Conservation (phyloP, 129 eudicot genomes). For the Solidago caesia region DNA sequence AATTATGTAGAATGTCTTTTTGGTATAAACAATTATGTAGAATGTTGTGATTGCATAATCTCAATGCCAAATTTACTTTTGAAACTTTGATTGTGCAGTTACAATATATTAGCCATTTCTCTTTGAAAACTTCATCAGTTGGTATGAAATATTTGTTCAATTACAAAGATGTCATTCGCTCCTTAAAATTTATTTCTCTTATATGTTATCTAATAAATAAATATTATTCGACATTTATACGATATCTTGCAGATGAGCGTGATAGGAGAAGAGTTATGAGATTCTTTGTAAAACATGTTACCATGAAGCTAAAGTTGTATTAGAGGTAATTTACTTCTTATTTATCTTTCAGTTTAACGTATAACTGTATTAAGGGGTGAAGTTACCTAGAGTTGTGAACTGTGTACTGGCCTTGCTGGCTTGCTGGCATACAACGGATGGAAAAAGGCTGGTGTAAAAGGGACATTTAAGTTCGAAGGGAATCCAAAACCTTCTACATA, state of each 20-base stretch:
- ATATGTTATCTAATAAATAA: neutral
- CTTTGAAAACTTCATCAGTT: slow-evolving; percentile 75
- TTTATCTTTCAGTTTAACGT: neutral
- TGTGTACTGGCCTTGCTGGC: too few relatives aligned
- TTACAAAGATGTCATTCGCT: slow-evolving; percentile 14
- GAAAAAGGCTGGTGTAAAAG: too few relatives aligned
- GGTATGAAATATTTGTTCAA: slow-evolving; percentile 40
- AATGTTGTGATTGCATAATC: too few relatives aligned
- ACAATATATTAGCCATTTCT: slow-evolving; percentile 71
- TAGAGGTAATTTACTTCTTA: slow-evolving; percentile 52
- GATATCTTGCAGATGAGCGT: slow-evolving; percentile 46
- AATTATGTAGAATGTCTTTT: slow-evolving; percentile 3
- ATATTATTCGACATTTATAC: slow-evolving; percentile 15
- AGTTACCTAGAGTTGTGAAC: too few relatives aligned
- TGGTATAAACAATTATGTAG: too few relatives aligned
- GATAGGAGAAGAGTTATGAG: slow-evolving; percentile 61
- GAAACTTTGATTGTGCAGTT: too few relatives aligned
- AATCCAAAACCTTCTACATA: too few relatives aligned
- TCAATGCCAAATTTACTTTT: too few relatives aligned
- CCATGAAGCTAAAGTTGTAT: slow-evolving; percentile 62
- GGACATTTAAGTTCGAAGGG: too few relatives aligned
- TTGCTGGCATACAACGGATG: too few relatives aligned
- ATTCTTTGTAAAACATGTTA: slow-evolving; percentile 78
- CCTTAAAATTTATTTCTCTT: neutral
- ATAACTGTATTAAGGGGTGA: too few relatives aligned